Evolutionary conservation across 2,329 filamentous ascomycete genomes (phyloP), one percentile per base, ranked within the genome.

Genomic region (Hymenotorrendiella dingleyae): DNA sequence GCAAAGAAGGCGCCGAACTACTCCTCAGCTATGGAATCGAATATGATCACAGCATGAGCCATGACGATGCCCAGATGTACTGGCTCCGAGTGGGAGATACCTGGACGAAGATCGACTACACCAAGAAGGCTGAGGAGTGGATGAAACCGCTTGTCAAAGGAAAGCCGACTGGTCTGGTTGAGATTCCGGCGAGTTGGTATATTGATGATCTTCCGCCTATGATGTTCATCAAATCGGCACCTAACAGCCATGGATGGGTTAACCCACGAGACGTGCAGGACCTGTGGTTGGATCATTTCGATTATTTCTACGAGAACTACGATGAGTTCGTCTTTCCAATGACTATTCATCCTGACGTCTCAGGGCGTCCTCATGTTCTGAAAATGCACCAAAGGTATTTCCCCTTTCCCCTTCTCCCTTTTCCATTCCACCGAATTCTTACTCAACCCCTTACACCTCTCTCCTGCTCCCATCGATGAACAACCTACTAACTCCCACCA

Each of bases 291-390:
- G 77, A 83, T 46, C 78, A 83, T 49, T 84, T 84, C 46, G 73
- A 82, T 53, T 87, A 86, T 62, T 86, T 84, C 55, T 88, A 88
- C 59, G 70, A 82, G 21, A 82, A 88, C 61, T 82, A 86, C 49
- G 82, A 88, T 53, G 80, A 85, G 53, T 87, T 87, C 48, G 74
- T 86, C 40, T 87, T 88, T 54, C 83, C 84, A 0, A 83, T 88
- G 62, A 88, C 84, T 0, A 82, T 87, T 26, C 84, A 88, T 60
- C 84, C 84, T 0, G 84, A 88, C 55, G 80, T 84, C 0, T 80
- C 75, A 3, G 84, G 84, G 0, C 70, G 82, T 14, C 84, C 84
- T 0, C 84, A 88, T 62, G 84, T 80, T 0, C 54, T 88, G 21
- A 65, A 86, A 6, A 86, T 87, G 82, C 80, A 86, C 50, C 81